These are phyloP conservation scores for Protomyces inouyei DNA, from an alignment of 1,139 yeast species.

Conservation along the genomic window DNA sequence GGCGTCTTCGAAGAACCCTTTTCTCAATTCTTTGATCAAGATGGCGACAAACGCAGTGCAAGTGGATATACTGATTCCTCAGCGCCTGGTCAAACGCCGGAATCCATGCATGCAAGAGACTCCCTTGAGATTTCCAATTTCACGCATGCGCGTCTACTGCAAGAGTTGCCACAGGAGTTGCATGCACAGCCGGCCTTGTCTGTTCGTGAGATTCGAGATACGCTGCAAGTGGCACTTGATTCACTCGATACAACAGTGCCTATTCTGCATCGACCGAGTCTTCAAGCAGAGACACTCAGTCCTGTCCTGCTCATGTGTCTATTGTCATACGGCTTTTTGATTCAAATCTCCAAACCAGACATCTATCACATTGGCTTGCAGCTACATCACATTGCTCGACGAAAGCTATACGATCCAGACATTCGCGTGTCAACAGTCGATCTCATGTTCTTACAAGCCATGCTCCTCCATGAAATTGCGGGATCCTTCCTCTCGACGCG, in stretches of 20 bases:
- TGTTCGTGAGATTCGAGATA: not conserved
- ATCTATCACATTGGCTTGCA: not conserved
- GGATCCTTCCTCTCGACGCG: not conserved
- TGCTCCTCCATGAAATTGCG: not conserved
- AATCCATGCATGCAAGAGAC: not conserved
- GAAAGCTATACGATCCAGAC: constrained; percentile 1
- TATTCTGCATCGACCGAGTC: not conserved
- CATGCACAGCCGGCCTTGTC: not conserved
- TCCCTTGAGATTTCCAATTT: not conserved
- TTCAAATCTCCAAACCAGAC: not conserved
- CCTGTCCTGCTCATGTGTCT: not conserved
- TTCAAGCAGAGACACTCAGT: not conserved
- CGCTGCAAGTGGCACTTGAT: not conserved
- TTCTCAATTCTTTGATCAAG: not conserved
- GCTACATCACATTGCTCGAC: not conserved
- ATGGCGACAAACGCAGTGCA: not conserved
- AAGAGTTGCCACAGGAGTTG: not conserved
- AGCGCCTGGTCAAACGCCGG: not conserved
- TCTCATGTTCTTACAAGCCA: constrained; percentile 4
- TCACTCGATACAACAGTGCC: not conserved
- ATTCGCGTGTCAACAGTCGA: not conserved
- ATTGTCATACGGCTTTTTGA: not conserved
- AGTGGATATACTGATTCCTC: constrained; percentile 1
- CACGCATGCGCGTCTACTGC: not conserved
- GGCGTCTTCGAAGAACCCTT: constrained; percentile 8